Evolutionary conservation across 495 filamentous ascomycete genomes (phyloP).

Genomic region (Trichoderma virens): DNA sequence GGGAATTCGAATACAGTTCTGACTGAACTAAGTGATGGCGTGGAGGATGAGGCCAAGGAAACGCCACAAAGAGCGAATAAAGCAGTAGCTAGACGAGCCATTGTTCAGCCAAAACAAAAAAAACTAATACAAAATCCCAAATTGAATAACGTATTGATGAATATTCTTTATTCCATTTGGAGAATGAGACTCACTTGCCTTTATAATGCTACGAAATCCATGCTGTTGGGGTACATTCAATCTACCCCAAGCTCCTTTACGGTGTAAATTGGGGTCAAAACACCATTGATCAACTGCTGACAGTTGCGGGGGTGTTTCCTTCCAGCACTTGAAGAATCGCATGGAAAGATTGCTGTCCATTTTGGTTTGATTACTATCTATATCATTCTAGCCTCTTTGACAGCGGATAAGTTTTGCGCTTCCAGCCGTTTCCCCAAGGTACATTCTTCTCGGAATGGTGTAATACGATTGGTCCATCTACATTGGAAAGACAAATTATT

Average conservation of each 20-base stretch:
- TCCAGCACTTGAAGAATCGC: no score
- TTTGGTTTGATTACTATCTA: no score
- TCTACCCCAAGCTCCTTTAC: not conserved
- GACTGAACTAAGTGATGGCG: conserved; percentile 12
- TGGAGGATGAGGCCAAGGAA: not conserved
- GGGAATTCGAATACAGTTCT: conserved; percentile 20
- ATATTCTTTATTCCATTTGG: not conserved
- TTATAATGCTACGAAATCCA: not conserved
- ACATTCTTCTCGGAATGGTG: no score
- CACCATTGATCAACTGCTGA: no score
- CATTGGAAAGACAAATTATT: no score
- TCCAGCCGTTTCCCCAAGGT: no score
- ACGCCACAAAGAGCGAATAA: not conserved
- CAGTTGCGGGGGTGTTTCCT: no score
- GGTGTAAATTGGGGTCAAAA: conserved; percentile 1
- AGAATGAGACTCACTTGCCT: not conserved
- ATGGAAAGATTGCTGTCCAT: no score
- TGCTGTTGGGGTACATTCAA: not conserved
- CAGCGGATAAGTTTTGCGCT: no score
- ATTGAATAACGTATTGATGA: not conserved
- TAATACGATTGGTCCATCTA: not conserved
- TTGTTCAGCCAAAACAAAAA: not conserved
- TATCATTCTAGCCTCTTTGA: no score
- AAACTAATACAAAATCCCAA: not conserved
- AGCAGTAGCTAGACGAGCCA: not conserved